Conservation (phyloP, 1,139 yeast genomes). For the Kodamaea anthophila region DNA sequence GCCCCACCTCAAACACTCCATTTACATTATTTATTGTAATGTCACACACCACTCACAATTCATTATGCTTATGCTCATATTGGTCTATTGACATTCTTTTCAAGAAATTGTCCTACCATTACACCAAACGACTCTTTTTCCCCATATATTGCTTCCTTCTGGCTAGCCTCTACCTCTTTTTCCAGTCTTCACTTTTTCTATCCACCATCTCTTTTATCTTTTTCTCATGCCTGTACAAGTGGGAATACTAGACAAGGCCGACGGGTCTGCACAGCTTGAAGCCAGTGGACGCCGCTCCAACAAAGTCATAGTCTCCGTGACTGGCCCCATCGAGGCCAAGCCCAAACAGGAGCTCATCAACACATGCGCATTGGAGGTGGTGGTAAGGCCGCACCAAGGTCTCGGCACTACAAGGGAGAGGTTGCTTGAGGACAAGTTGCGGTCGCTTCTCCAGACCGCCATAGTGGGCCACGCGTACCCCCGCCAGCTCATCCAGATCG, state of each 20-base stretch:
- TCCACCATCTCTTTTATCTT: slow-evolving; percentile 3
- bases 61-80: too few relatives aligned
- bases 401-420: slow-evolving; percentile 74
- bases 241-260: slow-evolving; percentile 23
- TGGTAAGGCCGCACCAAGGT: slow-evolving; percentile 74
- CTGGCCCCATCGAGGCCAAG: slow-evolving; percentile 90
- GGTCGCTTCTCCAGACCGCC: slow-evolving; percentile 54
- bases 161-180: too few relatives aligned
- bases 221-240: slow-evolving; percentile 8
- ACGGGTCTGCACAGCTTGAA: slow-evolving; percentile 68
- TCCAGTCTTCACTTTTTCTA: too few relatives aligned
- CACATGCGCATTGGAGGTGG: slow-evolving; percentile 70
- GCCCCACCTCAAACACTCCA: too few relatives aligned
- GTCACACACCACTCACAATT: too few relatives aligned
- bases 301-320: slow-evolving; percentile 65
- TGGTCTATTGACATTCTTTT: too few relatives aligned
- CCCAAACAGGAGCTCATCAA: slow-evolving; percentile 81
- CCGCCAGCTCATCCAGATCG: slow-evolving; percentile 77
- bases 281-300: slow-evolving; percentile 46
- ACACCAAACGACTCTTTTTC: too few relatives aligned
- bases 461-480: slow-evolving; percentile 71
- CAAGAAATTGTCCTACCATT: too few relatives aligned
- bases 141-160: too few relatives aligned
- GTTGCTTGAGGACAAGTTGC: slow-evolving; percentile 63
- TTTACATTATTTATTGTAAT: too few relatives aligned